A percentile compares a stretch with the other conserved stretches of the same genome.
Evolutionary conservation across 768 basidiomycete genomes (phyloP).

Genomic region (Gymnopilus junonius): DNA sequence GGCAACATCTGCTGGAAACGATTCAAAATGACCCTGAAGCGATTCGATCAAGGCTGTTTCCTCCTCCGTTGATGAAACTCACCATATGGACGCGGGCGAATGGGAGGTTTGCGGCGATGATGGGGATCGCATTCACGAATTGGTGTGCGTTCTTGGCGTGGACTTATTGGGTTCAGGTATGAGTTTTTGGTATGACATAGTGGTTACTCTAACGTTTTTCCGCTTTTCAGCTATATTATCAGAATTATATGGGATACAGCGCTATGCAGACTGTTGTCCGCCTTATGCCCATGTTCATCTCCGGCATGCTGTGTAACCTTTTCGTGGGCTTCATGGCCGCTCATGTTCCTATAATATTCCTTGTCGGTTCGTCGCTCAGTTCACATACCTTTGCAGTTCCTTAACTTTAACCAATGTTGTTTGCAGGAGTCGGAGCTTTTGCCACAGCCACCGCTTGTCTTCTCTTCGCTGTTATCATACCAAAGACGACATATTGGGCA

Average conservation of each 20-base stretch:
- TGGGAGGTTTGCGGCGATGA: constrained; percentile 65
- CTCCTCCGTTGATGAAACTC: constrained; percentile 69
- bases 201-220: not conserved
- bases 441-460: constrained; percentile 62
- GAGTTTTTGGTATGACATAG: constrained; percentile 2
- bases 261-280: constrained; percentile 69
- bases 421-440: constrained; percentile 48
- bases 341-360: constrained; percentile 55
- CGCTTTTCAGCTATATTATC: constrained; percentile 64
- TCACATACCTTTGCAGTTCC: constrained; percentile 21
- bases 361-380: constrained; percentile 52
- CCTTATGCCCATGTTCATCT: constrained; percentile 72
- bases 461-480: constrained; percentile 70
- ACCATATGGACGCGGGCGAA: constrained; percentile 66
- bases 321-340: constrained; percentile 64
- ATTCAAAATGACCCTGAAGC: constrained; percentile 27
- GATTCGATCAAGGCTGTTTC: constrained; percentile 33
- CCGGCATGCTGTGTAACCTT: constrained; percentile 66
- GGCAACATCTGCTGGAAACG: constrained; percentile 69
- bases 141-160: constrained; percentile 64
- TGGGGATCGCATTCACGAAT: constrained; percentile 64
- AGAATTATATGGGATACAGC: constrained; percentile 57
- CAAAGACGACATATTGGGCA: constrained; percentile 69
- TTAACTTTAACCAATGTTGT: constrained; percentile 15
- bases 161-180: constrained; percentile 41